Evolutionary conservation across 352 stramenopile species (phyloP), one percentile per base, ranked within the genome.

Genomic region (Phytophthora fragariaefolia): DNA sequence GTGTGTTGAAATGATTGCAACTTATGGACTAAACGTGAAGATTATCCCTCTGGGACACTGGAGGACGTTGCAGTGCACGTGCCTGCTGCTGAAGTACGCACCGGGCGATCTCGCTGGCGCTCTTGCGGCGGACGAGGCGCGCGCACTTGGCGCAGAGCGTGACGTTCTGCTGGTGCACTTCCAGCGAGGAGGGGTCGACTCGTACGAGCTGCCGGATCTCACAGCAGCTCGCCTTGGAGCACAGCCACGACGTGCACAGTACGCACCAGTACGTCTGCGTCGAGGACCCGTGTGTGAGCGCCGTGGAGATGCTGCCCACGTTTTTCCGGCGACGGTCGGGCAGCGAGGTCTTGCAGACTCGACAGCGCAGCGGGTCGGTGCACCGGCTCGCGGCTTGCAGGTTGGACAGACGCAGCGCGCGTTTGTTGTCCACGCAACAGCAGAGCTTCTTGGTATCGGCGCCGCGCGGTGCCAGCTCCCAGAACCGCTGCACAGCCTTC

Each of bases 231-330:
- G 36, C 36, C 36, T 20, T 43, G 36, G 36, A 20, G 36, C 36
- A 43, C 36, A 43, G 36, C 36, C 36, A 45, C 36, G 36, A 45
- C 17, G 36, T 45, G 36, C 36, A 45, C 36, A 45, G 36, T n/a
- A 45, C 36, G 17, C 36, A 45, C 36, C 36, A 45, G 36, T 22
- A 45, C 36, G 36, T 45, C 36, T 45, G 36, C 36, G 17, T 45
- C 15, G 36, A 45, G 15, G 36, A 15, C 20, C 36, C 36, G 36
- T 45, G 36, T 6, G 36, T 45, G 36, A 45, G 36, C 1, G 36
- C 18, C 9, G 36, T 45, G 36, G 36, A 22, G 36, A 45, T n/a
- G 36, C 36, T 22, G 36, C 36, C 36, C 15, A 45, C 7, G 36
- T 7, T 45, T 45, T 45, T 45, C 36, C 36, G 18, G 36, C 36